phyloP scores from a whole-genome alignment of 768 basidiomycete species.

The Termitomyces eurrhizus region DNA sequence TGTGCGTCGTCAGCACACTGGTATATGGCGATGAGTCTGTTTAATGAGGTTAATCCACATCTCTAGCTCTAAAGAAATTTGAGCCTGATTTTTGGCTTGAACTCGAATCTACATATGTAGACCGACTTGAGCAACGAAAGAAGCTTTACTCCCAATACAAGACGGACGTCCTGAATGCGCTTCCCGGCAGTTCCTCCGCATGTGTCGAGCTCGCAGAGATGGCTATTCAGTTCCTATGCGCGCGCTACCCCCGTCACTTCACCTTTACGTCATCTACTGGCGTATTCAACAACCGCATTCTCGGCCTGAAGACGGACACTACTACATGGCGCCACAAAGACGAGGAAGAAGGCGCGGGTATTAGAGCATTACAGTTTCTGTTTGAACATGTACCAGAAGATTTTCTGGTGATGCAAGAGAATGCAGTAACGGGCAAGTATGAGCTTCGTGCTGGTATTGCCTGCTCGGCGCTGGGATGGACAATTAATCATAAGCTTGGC shows the following conservation, averaged over 20 bases:
- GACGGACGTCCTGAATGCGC: conserved; percentile 36
- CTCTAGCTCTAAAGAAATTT: conserved; percentile 39
- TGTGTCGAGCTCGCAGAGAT: conserved; percentile 52
- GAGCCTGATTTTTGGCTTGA: conserved; percentile 58
- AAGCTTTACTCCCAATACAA: conserved; percentile 34
- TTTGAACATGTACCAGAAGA: conserved; percentile 54
- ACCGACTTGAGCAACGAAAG: conserved; percentile 40
- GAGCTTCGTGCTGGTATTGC: conserved; percentile 39
- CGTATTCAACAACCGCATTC: conserved; percentile 41
- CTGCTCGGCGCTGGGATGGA: conserved; percentile 50
- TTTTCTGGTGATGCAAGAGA: conserved; percentile 40
- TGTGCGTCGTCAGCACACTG: conserved; percentile 24
- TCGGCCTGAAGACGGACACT: conserved; percentile 18
- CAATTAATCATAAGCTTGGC: conserved; percentile 43
- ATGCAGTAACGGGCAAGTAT: conserved; percentile 41
- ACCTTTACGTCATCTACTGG: conserved; percentile 28
- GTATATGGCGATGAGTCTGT: neutral
- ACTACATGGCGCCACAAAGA: neutral
- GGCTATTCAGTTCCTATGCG: conserved; percentile 53
- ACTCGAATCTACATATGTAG: conserved; percentile 47
- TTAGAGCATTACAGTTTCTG: conserved; percentile 29
- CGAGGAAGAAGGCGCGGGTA: neutral
- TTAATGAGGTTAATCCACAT: neutral
- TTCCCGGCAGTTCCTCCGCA: conserved; percentile 46
- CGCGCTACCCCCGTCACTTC: conserved; percentile 54